Percentiles rank a stretch among this genome's conserved stretches.
These are phyloP conservation scores for Ajuga chamaepitys DNA, from an alignment of 257 asterid species.

Conservation along the genomic window DNA sequence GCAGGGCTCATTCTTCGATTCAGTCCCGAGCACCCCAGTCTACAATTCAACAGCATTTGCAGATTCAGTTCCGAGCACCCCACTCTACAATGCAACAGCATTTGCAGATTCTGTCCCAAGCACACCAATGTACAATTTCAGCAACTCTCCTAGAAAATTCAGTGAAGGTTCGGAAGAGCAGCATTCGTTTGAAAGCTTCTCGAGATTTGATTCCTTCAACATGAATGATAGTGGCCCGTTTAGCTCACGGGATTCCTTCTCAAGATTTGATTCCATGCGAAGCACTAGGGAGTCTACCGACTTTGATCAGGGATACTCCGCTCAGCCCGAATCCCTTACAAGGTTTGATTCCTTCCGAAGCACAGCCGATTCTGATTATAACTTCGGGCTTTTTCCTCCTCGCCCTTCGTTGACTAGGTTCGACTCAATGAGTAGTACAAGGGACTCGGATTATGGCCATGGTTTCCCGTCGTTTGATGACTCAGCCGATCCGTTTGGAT, in stretches of 20 bases:
- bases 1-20: conserved; percentile 57
- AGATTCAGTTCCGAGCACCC: conserved; percentile 37
- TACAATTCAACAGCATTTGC: conserved; percentile 33
- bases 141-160: conserved; percentile 49
- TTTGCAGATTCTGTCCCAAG: conserved; percentile 82
- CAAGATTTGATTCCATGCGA: conserved; percentile 82
- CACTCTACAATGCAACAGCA: conserved; percentile 37
- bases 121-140: conserved; percentile 72
- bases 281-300: conserved; percentile 62
- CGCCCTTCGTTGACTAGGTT: conserved; percentile 42
- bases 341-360: conserved; percentile 82
- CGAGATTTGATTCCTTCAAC: conserved; percentile 61
- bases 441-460: conserved; percentile 58
- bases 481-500: conserved; percentile 60
- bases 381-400: conserved; percentile 36
- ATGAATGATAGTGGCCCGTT: conserved; percentile 48
- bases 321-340: conserved; percentile 41
- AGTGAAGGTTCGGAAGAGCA: conserved; percentile 40
- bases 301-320: conserved; percentile 54
- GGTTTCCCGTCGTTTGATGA: conserved; percentile 74
- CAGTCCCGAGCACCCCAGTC: conserved; percentile 82
- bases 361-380: conserved; percentile 67
- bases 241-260: conserved; percentile 45
- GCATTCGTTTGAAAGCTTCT: conserved; percentile 46
- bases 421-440: conserved; percentile 53